phyloP scores from a whole-genome alignment of 805 yeast genomes.

The Candida sithepensis region DNA sequence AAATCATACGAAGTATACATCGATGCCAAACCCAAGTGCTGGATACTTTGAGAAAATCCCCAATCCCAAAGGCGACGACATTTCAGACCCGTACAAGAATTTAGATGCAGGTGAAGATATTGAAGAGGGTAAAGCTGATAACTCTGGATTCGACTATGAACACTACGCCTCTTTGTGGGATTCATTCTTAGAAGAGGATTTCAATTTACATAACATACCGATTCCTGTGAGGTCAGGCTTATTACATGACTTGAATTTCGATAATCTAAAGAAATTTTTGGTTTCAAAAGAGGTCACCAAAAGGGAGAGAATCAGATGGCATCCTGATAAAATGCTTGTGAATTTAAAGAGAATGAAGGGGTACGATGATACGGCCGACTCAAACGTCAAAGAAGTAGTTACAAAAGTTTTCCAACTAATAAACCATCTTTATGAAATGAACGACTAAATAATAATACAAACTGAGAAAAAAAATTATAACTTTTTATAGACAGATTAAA shows the following conservation, averaged over 20 bases:
- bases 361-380: background rate
- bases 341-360: slow-evolving; percentile 10
- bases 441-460: background rate
- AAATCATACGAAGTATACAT: slow-evolving; percentile 14
- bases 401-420: slow-evolving; percentile 42
- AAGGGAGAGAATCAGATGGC: slow-evolving; percentile 61
- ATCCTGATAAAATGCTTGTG: slow-evolving; percentile 58
- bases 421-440: slow-evolving; percentile 35
- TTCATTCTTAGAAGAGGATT: slow-evolving; percentile 4
- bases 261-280: slow-evolving; percentile 16
- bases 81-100: background rate
- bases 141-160: slow-evolving; percentile 8
- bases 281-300: slow-evolving; percentile 27
- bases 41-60: slow-evolving; percentile 9
- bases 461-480: background rate
- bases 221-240: slow-evolving; percentile 18
- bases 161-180: slow-evolving; percentile 30
- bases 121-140: background rate
- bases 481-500: background rate
- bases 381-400: slow-evolving; percentile 16
- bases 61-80: background rate
- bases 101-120: background rate
- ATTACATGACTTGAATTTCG: slow-evolving; percentile 11
- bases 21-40: slow-evolving; percentile 7
- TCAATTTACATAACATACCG: slow-evolving; percentile 7